A percentile compares a stretch with the other conserved stretches of the same genome.
Evolutionary conservation across 305 asterid genomes (phyloP).

Genomic region (Fraxinus platypoda): DNA sequence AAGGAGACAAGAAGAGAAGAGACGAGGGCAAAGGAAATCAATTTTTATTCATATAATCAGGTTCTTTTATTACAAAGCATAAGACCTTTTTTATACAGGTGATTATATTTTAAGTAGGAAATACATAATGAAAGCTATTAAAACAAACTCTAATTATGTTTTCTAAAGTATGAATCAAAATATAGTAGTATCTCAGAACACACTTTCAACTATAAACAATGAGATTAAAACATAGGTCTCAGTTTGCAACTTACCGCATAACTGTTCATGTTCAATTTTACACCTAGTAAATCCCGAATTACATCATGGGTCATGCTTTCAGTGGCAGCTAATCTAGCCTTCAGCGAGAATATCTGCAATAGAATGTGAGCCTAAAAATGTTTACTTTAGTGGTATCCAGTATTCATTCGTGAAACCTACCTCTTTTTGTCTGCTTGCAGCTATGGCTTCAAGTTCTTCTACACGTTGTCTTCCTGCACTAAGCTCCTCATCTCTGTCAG

Average conservation of each 20-base stretch:
- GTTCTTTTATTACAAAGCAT: neutral
- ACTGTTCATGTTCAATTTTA: slow-evolving; percentile 85
- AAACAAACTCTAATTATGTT: neutral
- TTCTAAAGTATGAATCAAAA: neutral
- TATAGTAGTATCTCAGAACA: neutral
- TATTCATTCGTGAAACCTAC: slow-evolving; percentile 35
- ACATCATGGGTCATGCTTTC: slow-evolving; percentile 99
- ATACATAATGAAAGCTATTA: neutral
- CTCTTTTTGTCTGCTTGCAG: slow-evolving; percentile 93
- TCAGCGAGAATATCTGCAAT: slow-evolving; percentile 82
- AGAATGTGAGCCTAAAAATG: slow-evolving; percentile 19
- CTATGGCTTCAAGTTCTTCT: slow-evolving; percentile 89
- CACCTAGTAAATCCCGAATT: slow-evolving; percentile 85
- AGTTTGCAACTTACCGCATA: slow-evolving; percentile 63
- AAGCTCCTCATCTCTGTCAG: slow-evolving; percentile 93
- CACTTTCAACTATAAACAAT: neutral
- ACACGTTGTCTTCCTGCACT: slow-evolving; percentile 74
- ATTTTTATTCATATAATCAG: neutral
- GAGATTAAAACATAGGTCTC: neutral
- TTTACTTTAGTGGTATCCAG: neutral
- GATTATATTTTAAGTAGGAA: neutral
- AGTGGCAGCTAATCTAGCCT: slow-evolving; percentile 86
- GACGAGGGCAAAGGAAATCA: neutral
- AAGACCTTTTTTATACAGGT: too few relatives aligned
- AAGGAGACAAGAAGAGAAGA: neutral